Evolutionary conservation across 108 stramenopile species (phyloP).

Genomic region (Discostella stelligeroides): DNA sequence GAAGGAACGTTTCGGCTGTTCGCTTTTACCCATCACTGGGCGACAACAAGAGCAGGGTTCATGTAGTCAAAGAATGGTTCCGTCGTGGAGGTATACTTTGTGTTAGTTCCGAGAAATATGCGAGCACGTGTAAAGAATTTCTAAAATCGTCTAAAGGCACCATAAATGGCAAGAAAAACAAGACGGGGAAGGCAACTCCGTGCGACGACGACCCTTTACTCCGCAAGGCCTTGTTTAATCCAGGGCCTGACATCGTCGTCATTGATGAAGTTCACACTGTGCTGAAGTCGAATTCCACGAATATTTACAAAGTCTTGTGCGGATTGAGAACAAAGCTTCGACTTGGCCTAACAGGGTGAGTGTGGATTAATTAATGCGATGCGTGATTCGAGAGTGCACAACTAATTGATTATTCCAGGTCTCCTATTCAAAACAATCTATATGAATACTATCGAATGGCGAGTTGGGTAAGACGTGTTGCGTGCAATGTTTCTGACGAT

Average conservation of each 20-base stretch:
- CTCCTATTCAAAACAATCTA: constrained; percentile 42
- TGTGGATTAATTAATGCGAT: constrained; percentile 22
- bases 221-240: constrained; percentile 40
- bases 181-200: constrained; percentile 7
- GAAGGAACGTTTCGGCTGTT: constrained; percentile 31
- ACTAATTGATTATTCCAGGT: neutral
- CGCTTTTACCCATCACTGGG: constrained; percentile 28
- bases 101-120: constrained; percentile 43
- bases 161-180: neutral
- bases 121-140: constrained; percentile 27
- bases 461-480: constrained; percentile 46
- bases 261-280: constrained; percentile 76
- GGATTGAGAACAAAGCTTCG: constrained; percentile 52
- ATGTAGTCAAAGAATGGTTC: constrained; percentile 52
- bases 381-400: neutral
- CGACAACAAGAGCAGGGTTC: constrained; percentile 4
- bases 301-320: constrained; percentile 54
- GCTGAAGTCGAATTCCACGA: constrained; percentile 56
- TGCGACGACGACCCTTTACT: constrained; percentile 25
- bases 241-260: constrained; percentile 62
- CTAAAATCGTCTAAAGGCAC: constrained; percentile 16
- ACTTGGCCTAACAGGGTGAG: constrained; percentile 65
- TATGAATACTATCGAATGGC: constrained; percentile 70
- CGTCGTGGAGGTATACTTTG: constrained; percentile 64
- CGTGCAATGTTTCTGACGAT: no score